Evolutionary conservation across 768 basidiomycete species (phyloP).

Genomic region (Mycena belliarum): DNA sequence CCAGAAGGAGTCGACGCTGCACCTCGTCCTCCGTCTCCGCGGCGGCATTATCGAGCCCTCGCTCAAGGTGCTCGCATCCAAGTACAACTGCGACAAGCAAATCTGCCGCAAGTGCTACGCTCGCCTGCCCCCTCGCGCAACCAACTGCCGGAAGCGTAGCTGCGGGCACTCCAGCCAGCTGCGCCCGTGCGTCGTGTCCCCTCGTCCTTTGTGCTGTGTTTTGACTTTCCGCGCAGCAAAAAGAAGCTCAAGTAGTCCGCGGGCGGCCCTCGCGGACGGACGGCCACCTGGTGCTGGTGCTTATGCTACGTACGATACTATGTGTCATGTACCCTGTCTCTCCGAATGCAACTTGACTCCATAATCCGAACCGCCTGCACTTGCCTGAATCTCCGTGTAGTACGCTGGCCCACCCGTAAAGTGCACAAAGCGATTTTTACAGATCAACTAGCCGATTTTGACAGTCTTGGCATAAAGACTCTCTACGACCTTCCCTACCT

Average conservation of each 20-base stretch:
- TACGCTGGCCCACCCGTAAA: no score
- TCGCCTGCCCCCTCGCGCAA: conserved; percentile 97
- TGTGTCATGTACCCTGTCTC: no score
- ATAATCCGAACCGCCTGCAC: no score
- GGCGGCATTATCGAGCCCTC: conserved; percentile 99
- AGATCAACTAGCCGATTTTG: conserved; percentile 18
- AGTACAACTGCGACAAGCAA: conserved; percentile 99
- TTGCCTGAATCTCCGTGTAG: no score
- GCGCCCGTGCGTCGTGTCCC: conserved; percentile 64
- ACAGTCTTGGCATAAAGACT: conserved; percentile 80
- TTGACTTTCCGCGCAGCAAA: conserved; percentile 54
- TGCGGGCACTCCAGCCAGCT: conserved; percentile 92
- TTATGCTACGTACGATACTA: background rate
- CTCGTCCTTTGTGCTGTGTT: background rate
- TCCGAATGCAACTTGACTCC: no score
- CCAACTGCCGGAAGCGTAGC: conserved; percentile 96
- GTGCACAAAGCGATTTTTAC: no score
- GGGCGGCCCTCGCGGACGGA: background rate
- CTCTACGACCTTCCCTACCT: conserved; percentile 93
- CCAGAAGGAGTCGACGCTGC: conserved; percentile 97
- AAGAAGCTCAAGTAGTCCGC: conserved; percentile 89
- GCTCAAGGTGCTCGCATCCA: conserved; percentile 92
- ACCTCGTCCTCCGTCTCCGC: conserved; percentile 73
- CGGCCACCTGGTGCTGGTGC: background rate
- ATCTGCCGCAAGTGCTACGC: conserved; percentile 99